Conservation (phyloP, 179 eudicot genomes). For the Silene coronaria region DNA sequence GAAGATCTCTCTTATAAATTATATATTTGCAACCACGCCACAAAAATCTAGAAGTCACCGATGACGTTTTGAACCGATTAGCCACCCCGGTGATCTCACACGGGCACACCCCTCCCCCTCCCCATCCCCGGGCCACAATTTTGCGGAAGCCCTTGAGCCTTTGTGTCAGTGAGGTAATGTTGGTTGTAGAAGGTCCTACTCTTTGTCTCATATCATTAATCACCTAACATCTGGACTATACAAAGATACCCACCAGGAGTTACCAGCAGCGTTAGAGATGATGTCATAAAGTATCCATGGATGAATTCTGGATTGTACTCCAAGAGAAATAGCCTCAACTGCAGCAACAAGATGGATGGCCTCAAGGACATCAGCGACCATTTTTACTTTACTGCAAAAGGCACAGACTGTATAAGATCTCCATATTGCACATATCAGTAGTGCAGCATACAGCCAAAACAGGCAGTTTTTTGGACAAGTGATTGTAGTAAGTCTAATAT, state of each 20-base stretch:
- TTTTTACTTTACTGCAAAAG: constrained; percentile 69
- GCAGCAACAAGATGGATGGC: constrained; percentile 96
- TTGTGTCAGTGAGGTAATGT: not conserved
- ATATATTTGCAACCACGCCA: too few species aligned
- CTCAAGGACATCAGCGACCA: constrained; percentile 84
- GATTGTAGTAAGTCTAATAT: not conserved
- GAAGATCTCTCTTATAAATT: too few species aligned
- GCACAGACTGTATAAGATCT: not conserved
- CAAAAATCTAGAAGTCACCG: too few species aligned
- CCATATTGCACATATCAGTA: not conserved
- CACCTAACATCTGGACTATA: not conserved
- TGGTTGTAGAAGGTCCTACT: not conserved
- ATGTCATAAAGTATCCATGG: constrained; percentile 86
- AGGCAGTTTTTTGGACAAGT: not conserved
- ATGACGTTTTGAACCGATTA: too few species aligned
- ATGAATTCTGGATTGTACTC: constrained; percentile 87
- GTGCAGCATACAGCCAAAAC: not conserved
- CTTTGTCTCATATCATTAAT: not conserved
- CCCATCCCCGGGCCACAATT: too few species aligned
- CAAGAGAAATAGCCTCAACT: constrained; percentile 89
- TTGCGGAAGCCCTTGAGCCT: not conserved
- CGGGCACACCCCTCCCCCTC: too few species aligned
- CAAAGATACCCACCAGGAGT: constrained; percentile 57
- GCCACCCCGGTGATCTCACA: too few species aligned
- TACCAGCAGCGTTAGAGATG: constrained; percentile 98